Percentiles rank a stretch among this genome's conserved stretches.
phyloP scores from a whole-genome alignment of 441 rosid species.

The Croton setiger region DNA sequence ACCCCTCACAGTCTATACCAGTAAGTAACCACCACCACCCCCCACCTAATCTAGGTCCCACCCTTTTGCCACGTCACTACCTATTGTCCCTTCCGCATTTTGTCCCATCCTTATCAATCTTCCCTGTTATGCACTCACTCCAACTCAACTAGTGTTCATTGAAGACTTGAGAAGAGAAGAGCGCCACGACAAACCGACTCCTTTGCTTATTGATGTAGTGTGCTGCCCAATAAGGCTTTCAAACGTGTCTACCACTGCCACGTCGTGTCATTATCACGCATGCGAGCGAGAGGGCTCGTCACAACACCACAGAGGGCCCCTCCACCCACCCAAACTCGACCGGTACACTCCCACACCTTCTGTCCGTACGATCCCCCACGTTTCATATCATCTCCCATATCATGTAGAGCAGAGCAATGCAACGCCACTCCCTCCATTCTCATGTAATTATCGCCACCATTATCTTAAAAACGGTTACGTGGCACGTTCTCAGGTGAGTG shows the following conservation, averaged over 20 bases:
- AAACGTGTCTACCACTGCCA: constrained; percentile 43
- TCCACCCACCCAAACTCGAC: background rate
- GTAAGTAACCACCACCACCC: constrained; percentile 3
- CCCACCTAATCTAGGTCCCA: constrained; percentile 15
- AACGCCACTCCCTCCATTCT: background rate
- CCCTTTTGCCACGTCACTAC: constrained; percentile 9
- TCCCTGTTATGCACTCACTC: constrained; percentile 9
- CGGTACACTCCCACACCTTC: background rate
- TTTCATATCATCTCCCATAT: background rate
- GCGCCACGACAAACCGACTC: constrained; percentile 43
- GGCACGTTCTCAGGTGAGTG: background rate
- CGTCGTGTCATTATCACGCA: constrained; percentile 42
- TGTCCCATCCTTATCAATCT: constrained; percentile 10
- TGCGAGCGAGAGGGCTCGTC: constrained; percentile 21
- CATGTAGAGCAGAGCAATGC: background rate
- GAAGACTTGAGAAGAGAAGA: no score
- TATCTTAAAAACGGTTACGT: constrained; percentile 2
- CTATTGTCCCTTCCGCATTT: background rate
- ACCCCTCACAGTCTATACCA: background rate
- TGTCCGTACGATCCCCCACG: background rate
- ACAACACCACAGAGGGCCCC: constrained; percentile 20
- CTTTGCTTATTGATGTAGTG: background rate
- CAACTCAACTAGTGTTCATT: background rate
- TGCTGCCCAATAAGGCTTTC: constrained; percentile 11
- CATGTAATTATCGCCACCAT: constrained; percentile 6